phyloP scores from a whole-genome alignment of 345 rosid genomes.

The Schrenkiella parvula region DNA sequence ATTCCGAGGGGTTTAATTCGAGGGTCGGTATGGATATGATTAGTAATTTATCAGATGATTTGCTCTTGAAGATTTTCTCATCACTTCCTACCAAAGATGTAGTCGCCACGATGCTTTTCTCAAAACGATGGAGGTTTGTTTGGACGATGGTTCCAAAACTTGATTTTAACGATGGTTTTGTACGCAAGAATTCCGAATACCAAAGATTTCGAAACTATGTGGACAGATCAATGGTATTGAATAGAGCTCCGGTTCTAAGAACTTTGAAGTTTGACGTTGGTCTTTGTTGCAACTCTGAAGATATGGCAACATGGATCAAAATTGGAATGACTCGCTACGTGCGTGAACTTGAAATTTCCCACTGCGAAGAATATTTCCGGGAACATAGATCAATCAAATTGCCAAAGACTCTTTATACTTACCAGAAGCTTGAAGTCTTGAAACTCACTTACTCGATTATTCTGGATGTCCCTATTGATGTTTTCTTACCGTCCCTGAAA shows the following conservation, averaged over 20 bases:
- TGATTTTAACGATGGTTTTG: not conserved
- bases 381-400: not conserved
- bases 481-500: not conserved
- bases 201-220: not conserved
- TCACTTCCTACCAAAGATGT: not conserved
- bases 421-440: not conserved
- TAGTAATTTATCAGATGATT: not conserved
- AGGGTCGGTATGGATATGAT: not conserved
- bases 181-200: not conserved
- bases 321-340: not conserved
- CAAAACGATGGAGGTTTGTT: not conserved
- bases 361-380: not conserved
- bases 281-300: not conserved
- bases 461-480: not conserved
- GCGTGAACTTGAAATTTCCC: not conserved
- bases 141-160: constrained; percentile 1
- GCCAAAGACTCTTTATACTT: not conserved
- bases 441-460: not conserved
- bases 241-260: not conserved
- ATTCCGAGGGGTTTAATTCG: too few species aligned
- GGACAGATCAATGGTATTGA: not conserved
- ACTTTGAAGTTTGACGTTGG: not conserved
- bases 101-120: not conserved
- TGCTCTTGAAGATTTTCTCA: not conserved
- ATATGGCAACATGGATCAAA: not conserved